A percentile compares a stretch with the other conserved stretches of the same genome.
Conservation (phyloP, 179 eudicot genomes). For the Amaranthus tricolor region DNA sequence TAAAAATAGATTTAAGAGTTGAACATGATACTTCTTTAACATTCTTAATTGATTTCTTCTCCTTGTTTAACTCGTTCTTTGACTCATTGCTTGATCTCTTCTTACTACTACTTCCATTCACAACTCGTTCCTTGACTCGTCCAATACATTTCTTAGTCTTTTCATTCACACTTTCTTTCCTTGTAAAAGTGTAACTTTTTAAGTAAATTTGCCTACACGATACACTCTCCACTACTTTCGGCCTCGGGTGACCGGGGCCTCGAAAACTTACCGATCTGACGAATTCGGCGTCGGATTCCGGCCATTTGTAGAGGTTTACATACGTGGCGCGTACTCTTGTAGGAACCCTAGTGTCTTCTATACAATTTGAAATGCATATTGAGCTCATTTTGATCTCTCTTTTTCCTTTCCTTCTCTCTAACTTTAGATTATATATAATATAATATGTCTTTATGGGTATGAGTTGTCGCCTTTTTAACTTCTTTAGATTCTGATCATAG, state of each 20-base stretch:
- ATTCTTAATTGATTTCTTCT: constrained; percentile 22
- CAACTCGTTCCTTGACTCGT: constrained; percentile 50
- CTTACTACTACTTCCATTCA: constrained; percentile 27
- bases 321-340: constrained; percentile 55
- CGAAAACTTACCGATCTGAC: constrained; percentile 47
- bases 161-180: constrained; percentile 61
- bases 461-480: no score
- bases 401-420: background rate
- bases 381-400: constrained; percentile 36
- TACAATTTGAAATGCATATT: constrained; percentile 54
- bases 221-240: constrained; percentile 73
- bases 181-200: constrained; percentile 75
- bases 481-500: no score
- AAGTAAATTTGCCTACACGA: constrained; percentile 82
- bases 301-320: constrained; percentile 82
- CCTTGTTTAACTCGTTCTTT: constrained; percentile 1
- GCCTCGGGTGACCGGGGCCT: constrained; percentile 32
- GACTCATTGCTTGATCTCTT: background rate
- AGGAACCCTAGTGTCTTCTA: constrained; percentile 43
- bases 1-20: constrained; percentile 45
- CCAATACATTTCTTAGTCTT: constrained; percentile 61
- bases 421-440: background rate
- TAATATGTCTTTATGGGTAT: no score
- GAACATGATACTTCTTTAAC: constrained; percentile 55
- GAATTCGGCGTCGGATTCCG: constrained; percentile 81